Evolutionary conservation across 2,329 filamentous ascomycete genomes (phyloP).

Genomic region (Paraphaeosphaeria sporulosa): DNA sequence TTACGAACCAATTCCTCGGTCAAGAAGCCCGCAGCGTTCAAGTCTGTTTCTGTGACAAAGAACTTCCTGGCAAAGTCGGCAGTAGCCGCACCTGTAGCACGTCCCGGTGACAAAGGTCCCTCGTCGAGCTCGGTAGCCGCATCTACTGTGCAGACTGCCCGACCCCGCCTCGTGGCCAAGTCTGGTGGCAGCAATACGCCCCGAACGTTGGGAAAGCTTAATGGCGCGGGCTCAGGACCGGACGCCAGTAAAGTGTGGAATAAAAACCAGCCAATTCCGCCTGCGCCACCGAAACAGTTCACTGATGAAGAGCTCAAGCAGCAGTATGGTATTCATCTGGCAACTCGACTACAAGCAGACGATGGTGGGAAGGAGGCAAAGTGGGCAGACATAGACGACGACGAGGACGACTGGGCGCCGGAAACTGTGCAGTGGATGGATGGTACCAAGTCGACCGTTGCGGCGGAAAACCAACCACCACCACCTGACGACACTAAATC

Average conservation of each 20-base stretch:
- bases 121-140: slow-evolving; percentile 51
- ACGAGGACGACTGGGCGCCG: slow-evolving; percentile 86
- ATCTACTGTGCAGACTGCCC: slow-evolving; percentile 61
- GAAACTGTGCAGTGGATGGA: slow-evolving; percentile 89
- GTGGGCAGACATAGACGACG: slow-evolving; percentile 90
- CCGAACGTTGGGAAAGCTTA: slow-evolving; percentile 63
- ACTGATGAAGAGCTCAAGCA: slow-evolving; percentile 86
- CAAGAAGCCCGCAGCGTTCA: slow-evolving; percentile 82
- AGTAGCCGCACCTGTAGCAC: slow-evolving; percentile 59
- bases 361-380: slow-evolving; percentile 77
- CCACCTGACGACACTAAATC: slow-evolving; percentile 39
- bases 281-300: slow-evolving; percentile 78
- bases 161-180: slow-evolving; percentile 79
- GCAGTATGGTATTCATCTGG: slow-evolving; percentile 86
- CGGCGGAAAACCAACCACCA: slow-evolving; percentile 54
- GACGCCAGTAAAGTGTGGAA: slow-evolving; percentile 85
- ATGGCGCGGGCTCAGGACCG: slow-evolving; percentile 67
- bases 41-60: slow-evolving; percentile 85
- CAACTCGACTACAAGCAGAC: slow-evolving; percentile 78
- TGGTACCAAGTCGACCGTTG: slow-evolving; percentile 80
- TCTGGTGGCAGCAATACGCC: slow-evolving; percentile 66
- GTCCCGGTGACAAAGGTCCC: slow-evolving; percentile 64
- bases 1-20: slow-evolving; percentile 62
- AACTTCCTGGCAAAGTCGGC: slow-evolving; percentile 80
- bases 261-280: slow-evolving; percentile 79